phyloP scores from a whole-genome alignment of 306 rosid species.

The Cicer chorassanicum region DNA sequence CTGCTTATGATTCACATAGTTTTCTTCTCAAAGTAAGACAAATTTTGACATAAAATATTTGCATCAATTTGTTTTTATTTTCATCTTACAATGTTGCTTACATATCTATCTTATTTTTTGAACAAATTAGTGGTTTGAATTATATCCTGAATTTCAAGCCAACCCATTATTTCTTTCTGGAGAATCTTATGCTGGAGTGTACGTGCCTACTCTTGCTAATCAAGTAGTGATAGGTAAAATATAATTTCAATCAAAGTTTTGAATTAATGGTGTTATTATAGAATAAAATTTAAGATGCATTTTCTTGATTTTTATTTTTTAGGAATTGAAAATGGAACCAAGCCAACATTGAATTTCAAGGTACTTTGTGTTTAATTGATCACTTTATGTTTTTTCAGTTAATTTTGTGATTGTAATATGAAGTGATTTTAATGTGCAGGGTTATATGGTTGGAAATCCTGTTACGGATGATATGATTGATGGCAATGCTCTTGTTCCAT shows the following conservation, averaged over 20 bases:
- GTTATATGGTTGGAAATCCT: slow-evolving; percentile 90
- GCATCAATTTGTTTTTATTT: slow-evolving; percentile 23
- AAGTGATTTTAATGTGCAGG: slow-evolving; percentile 51
- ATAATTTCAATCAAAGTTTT: background rate
- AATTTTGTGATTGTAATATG: slow-evolving; percentile 28
- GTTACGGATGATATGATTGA: slow-evolving; percentile 70
- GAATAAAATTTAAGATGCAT: slow-evolving; percentile 9
- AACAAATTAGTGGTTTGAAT: slow-evolving; percentile 41
- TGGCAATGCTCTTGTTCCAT: slow-evolving; percentile 91
- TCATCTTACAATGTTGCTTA: slow-evolving; percentile 28
- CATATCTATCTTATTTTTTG: slow-evolving; percentile 10
- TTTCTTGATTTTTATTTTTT: slow-evolving; percentile 35
- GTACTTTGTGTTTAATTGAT: background rate
- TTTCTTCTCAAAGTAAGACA: slow-evolving; percentile 51
- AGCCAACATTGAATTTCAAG: slow-evolving; percentile 52
- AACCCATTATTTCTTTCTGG: slow-evolving; percentile 9
- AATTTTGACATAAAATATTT: background rate
- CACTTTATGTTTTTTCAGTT: slow-evolving; percentile 38
- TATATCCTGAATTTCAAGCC: slow-evolving; percentile 10
- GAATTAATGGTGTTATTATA: slow-evolving; percentile 4
- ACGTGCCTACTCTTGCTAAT: slow-evolving; percentile 85
- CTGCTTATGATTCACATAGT: slow-evolving; percentile 28
- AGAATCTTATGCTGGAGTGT: slow-evolving; percentile 50
- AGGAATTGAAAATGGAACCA: slow-evolving; percentile 61
- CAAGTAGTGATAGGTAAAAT: slow-evolving; percentile 70